These are phyloP conservation scores for Metschnikowia lachancei DNA, from an alignment of 805 yeast species.

Conservation along the genomic window DNA sequence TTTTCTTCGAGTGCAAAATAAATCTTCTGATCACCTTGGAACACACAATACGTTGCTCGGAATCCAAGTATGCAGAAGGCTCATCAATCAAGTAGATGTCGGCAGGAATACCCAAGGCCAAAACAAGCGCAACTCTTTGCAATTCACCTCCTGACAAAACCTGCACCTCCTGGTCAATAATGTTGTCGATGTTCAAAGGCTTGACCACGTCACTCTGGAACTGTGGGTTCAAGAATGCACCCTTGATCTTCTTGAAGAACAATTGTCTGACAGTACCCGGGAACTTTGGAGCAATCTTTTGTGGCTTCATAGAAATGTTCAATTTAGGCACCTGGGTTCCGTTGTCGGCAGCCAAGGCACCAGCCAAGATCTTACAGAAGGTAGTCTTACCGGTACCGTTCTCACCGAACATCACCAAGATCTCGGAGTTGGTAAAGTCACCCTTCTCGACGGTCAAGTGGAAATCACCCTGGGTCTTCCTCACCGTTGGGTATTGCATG, in stretches of 20 bases:
- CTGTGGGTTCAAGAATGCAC: slow-evolving; percentile 91
- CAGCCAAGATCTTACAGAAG: slow-evolving; percentile 92
- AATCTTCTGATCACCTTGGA: slow-evolving; percentile 97
- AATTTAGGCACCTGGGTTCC: slow-evolving; percentile 78
- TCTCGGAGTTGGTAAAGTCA: slow-evolving; percentile 93
- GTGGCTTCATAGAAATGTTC: slow-evolving; percentile 97
- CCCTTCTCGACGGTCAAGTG: slow-evolving; percentile 77
- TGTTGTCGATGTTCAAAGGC: slow-evolving; percentile 89
- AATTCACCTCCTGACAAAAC: slow-evolving; percentile 98
- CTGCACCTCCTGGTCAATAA: slow-evolving; percentile 97
- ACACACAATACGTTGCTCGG: slow-evolving; percentile 99
- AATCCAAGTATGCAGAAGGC: slow-evolving; percentile 98
- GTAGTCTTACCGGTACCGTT: slow-evolving; percentile 99
- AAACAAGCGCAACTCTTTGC: slow-evolving; percentile 97
- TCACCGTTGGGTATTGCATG: slow-evolving; percentile 75
- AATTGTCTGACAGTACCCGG: slow-evolving; percentile 98
- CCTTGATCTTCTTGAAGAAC: slow-evolving; percentile 94
- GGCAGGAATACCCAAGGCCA: slow-evolving; percentile 90
- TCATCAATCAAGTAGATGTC: slow-evolving; percentile 97
- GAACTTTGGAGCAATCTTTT: slow-evolving; percentile 98
- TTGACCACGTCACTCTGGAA: slow-evolving; percentile 97
- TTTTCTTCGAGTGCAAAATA: slow-evolving; percentile 92
- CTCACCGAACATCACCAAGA: slow-evolving; percentile 99
- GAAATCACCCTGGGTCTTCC: slow-evolving; percentile 96
- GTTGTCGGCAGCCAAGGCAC: slow-evolving; percentile 84